phyloP scores from a whole-genome alignment of 139 green algal species.

The Eudorina sp. region DNA sequence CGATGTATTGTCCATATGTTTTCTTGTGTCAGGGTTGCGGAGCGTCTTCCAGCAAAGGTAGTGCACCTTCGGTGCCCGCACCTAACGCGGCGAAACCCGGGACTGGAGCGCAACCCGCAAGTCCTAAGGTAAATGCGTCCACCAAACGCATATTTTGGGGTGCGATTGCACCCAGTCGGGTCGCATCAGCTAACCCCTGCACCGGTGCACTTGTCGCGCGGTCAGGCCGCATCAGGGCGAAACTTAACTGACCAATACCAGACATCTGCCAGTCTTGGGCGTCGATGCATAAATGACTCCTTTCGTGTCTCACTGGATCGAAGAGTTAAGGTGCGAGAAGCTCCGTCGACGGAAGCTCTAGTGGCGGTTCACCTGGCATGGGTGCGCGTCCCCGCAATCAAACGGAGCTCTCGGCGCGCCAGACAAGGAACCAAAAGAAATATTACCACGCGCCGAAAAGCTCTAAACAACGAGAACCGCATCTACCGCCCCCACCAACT shows the following conservation, averaged over 20 bases:
- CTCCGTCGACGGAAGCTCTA: neutral
- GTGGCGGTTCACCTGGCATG: neutral
- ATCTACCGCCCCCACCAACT: too few relatives aligned
- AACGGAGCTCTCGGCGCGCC: too few relatives aligned
- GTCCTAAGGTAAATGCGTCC: neutral
- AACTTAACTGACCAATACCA: neutral
- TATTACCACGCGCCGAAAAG: too few relatives aligned
- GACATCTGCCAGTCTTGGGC: neutral
- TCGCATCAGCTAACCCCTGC: neutral
- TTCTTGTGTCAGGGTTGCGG: slow-evolving; percentile 8
- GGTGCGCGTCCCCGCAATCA: too few relatives aligned
- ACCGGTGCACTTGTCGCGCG: neutral
- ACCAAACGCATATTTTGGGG: neutral
- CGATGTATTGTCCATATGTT: too few relatives aligned
- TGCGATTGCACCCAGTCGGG: neutral
- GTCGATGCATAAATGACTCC: neutral
- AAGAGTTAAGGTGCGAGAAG: neutral
- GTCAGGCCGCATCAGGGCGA: neutral
- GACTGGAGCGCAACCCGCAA: neutral
- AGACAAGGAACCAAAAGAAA: too few relatives aligned
- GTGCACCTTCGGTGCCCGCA: neutral
- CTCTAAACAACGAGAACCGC: too few relatives aligned
- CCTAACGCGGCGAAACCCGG: neutral
- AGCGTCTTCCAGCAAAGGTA: neutral
- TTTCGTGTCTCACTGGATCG: neutral